Conservation (phyloP, 768 basidiomycete species). For the Kwoniella sp. region DNA sequence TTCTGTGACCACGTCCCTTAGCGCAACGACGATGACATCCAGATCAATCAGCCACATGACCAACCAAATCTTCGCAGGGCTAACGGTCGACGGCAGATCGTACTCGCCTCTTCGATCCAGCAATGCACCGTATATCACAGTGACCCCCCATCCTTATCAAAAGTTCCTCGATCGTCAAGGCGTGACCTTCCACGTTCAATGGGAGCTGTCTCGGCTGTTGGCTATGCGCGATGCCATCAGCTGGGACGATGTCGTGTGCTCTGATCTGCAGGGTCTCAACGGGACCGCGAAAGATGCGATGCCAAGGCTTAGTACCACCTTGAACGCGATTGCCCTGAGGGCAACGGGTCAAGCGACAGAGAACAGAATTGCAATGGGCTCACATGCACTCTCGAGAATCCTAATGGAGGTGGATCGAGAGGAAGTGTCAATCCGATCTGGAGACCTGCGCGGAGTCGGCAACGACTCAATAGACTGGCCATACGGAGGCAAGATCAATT, state of each 20-base stretch:
- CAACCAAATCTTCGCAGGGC: no score
- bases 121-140: not conserved
- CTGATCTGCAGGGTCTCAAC: conserved; percentile 10
- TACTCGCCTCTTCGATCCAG: no score
- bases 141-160: conserved; percentile 15
- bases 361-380: not conserved
- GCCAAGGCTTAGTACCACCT: not conserved
- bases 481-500: conserved; percentile 30
- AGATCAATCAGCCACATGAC: no score
- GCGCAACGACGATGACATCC: no score
- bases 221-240: not conserved
- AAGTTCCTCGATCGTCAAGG: conserved; percentile 7
- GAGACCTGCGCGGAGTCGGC: conserved; percentile 14
- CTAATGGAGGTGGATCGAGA: conserved; percentile 25
- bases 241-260: conserved; percentile 19
- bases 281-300: not conserved
- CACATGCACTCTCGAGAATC: not conserved
- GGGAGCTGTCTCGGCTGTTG: conserved; percentile 23
- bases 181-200: conserved; percentile 31
- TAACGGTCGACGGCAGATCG: no score
- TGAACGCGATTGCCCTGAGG: not conserved
- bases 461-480: conserved; percentile 19
- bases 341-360: not conserved
- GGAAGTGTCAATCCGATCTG: conserved; percentile 17
- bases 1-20: no score